phyloP scores from a whole-genome alignment of 2,329 filamentous ascomycete genomes.

The Alternaria arbusti region DNA sequence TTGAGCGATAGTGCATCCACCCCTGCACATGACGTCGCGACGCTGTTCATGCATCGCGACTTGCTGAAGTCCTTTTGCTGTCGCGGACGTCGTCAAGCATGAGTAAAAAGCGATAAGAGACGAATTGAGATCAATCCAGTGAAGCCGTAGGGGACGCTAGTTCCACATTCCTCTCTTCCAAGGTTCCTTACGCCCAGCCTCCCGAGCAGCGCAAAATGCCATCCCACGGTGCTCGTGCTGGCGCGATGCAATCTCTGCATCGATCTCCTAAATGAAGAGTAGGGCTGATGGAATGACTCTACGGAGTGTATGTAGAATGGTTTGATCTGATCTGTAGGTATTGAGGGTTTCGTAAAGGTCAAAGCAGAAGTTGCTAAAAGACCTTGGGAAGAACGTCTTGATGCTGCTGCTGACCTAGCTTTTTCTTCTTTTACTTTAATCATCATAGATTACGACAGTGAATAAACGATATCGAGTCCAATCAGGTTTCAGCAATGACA shows the following conservation, averaged over 20 bases:
- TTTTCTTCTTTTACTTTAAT: background rate
- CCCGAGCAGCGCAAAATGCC: too few species aligned
- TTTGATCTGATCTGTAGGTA: background rate
- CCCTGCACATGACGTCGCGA: background rate
- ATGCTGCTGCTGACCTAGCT: background rate
- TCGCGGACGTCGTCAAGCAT: too few species aligned
- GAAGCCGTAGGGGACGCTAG: too few species aligned
- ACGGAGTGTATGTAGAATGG: background rate
- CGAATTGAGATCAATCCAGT: too few species aligned
- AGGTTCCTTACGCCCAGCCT: too few species aligned
- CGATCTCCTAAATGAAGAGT: background rate
- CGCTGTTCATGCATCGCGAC: background rate
- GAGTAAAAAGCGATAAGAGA: too few species aligned
- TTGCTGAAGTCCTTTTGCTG: too few species aligned
- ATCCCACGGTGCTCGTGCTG: background rate
- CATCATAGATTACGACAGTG: background rate
- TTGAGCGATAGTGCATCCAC: background rate
- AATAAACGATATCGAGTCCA: background rate
- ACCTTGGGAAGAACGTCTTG: background rate
- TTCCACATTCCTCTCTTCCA: too few species aligned
- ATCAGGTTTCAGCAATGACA: background rate
- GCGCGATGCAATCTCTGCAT: background rate
- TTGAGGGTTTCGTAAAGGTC: background rate
- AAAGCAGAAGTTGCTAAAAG: background rate
- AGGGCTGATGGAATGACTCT: background rate